Evolutionary conservation across 2,329 filamentous ascomycete genomes (phyloP).

Genomic region (Alternaria triticimaculans): DNA sequence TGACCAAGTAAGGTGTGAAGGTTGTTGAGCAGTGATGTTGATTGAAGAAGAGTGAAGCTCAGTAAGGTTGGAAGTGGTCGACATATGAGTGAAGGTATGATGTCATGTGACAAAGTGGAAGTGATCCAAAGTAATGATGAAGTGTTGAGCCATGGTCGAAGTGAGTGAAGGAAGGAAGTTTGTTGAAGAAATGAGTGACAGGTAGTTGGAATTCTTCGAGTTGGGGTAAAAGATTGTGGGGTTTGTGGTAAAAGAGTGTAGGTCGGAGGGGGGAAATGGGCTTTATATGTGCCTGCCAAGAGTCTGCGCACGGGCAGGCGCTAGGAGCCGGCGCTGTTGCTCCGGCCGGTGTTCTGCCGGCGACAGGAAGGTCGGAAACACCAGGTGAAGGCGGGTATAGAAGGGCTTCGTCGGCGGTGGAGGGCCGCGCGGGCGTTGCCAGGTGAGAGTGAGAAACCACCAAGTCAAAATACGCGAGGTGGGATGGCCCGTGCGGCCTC

Average conservation of each 20-base stretch:
- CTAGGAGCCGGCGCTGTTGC: background rate
- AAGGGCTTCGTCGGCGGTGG: slow-evolving; percentile 6
- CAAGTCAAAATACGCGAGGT: background rate
- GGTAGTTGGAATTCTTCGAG: background rate
- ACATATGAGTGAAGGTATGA: slow-evolving; percentile 2
- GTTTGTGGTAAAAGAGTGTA: slow-evolving; percentile 1
- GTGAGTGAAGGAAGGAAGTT: background rate
- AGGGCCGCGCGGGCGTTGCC: background rate
- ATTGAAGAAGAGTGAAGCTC: background rate
- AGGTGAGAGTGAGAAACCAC: slow-evolving; percentile 4
- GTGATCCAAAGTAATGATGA: slow-evolving; percentile 5
- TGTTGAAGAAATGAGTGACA: background rate
- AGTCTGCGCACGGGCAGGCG: background rate
- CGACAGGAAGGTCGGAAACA: slow-evolving; percentile 7
- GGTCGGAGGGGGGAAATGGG: background rate
- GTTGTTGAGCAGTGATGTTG: background rate
- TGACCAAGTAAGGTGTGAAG: background rate
- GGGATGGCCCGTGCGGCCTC: slow-evolving; percentile 15
- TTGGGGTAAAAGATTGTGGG: background rate
- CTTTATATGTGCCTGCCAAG: slow-evolving; percentile 7
- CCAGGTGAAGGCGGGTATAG: slow-evolving; percentile 1
- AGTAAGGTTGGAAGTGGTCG: slow-evolving; percentile 3
- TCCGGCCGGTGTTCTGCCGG: slow-evolving; percentile 10
- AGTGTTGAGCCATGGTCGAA: slow-evolving; percentile 9
- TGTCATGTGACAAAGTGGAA: slow-evolving; percentile 10